phyloP scores from a whole-genome alignment of 148 eudicot genomes.

The Fagopyrum homotropicum region DNA sequence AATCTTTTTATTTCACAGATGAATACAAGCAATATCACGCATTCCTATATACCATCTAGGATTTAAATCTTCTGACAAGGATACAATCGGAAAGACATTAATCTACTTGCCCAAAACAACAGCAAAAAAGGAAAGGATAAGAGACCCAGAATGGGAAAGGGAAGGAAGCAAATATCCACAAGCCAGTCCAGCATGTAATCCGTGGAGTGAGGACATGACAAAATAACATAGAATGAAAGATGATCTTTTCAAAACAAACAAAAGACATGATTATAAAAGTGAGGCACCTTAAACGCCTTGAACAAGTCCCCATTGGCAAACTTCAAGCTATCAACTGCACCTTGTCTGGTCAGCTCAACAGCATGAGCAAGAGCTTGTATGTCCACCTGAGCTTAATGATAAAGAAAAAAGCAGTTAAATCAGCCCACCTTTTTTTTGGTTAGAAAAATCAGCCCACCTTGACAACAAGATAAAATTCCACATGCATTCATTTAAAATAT shows the following conservation, averaged over 20 bases:
- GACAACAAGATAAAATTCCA: not conserved
- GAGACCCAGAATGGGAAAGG: not conserved
- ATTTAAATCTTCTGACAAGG: not conserved
- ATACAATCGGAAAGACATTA: not conserved
- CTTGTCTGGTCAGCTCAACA: constrained; percentile 92
- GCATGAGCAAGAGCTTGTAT: constrained; percentile 97
- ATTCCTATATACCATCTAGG: not conserved
- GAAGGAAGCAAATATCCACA: not conserved
- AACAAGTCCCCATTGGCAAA: constrained; percentile 76
- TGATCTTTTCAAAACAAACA: not conserved
- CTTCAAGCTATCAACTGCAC: constrained; percentile 87
- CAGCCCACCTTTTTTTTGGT: not conserved
- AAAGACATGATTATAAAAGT: not conserved
- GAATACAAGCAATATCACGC: not conserved
- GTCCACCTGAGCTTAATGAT: constrained; percentile 49
- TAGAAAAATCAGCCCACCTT: not conserved
- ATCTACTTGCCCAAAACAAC: not conserved
- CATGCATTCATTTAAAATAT: not conserved
- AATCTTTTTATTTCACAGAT: not conserved
- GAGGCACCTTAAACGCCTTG: constrained; percentile 77
- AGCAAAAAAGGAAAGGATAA: not conserved
- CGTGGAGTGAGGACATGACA: not conserved
- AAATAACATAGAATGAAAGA: not conserved
- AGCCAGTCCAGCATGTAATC: not conserved
- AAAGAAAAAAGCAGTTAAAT: not conserved